A percentile compares a stretch with the other conserved stretches of the same genome.
Conservation (phyloP, 1,284 basidiomycete species). For the Heterobasidion irregulare region DNA sequence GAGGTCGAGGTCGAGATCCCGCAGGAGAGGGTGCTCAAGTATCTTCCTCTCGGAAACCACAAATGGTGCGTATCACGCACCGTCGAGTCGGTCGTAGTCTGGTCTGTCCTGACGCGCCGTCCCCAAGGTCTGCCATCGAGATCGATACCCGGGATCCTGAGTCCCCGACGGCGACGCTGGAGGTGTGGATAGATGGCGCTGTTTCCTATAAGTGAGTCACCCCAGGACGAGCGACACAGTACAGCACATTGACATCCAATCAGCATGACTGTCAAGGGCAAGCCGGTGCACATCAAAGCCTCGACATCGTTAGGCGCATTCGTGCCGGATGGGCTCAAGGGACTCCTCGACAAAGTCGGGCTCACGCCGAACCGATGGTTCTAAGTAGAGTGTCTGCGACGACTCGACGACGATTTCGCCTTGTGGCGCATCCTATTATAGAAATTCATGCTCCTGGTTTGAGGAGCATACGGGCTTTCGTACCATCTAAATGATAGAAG, state of each 20-base stretch:
- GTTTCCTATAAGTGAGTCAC: slow-evolving; percentile 45
- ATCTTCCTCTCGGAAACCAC: slow-evolving; percentile 51
- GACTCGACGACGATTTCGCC: too few relatives aligned
- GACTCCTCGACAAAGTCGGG: slow-evolving; percentile 46
- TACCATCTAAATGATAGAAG: too few relatives aligned
- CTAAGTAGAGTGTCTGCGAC: slow-evolving; percentile 15
- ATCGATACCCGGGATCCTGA: slow-evolving; percentile 58
- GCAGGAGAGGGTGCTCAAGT: slow-evolving; percentile 59
- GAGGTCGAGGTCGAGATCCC: slow-evolving; percentile 32
- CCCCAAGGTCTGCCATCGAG: slow-evolving; percentile 56
- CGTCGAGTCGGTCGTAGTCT: background rate
- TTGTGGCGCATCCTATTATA: too few relatives aligned
- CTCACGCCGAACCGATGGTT: slow-evolving; percentile 47
- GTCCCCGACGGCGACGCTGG: slow-evolving; percentile 43
- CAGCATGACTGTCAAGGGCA: slow-evolving; percentile 40
- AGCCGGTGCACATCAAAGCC: slow-evolving; percentile 34
- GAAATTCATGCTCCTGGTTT: too few relatives aligned
- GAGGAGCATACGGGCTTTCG: too few relatives aligned
- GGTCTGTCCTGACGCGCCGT: background rate
- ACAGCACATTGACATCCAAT: background rate
- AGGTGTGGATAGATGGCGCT: slow-evolving; percentile 60
- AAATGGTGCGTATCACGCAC: slow-evolving; percentile 40
- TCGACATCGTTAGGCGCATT: slow-evolving; percentile 40
- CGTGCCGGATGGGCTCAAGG: slow-evolving; percentile 42
- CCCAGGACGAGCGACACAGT: too few relatives aligned